These are phyloP conservation scores for Rhynchospora pubera DNA, from an alignment of 176 grass and related monocot species.

Conservation along the genomic window DNA sequence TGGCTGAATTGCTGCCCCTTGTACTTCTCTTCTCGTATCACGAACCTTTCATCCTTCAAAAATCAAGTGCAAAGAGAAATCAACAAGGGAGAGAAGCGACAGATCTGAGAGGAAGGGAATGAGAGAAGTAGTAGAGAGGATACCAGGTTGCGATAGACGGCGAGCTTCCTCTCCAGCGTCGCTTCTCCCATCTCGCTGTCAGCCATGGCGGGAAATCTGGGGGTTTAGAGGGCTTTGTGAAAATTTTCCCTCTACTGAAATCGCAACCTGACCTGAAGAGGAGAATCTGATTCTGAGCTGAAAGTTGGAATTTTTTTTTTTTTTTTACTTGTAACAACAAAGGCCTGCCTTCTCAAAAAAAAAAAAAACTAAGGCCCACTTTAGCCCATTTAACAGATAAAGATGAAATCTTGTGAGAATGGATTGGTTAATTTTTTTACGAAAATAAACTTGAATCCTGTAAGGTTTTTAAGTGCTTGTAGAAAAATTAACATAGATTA, in stretches of 20 bases:
- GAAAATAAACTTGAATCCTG: too few species aligned
- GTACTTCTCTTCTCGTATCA: slow-evolving; percentile 80
- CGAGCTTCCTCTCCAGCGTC: slow-evolving; percentile 70
- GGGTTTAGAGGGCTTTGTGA: background rate
- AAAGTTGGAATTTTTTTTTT: background rate
- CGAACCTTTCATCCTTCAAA: slow-evolving; percentile 75
- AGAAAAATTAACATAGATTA: too few species aligned
- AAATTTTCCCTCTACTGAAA: background rate
- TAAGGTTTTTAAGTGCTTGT: too few species aligned
- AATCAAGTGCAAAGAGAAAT: slow-evolving; percentile 8
- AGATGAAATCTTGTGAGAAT: background rate
- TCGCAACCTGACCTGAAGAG: background rate
- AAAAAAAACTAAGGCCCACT: background rate
- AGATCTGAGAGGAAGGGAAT: background rate
- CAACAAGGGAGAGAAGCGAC: background rate
- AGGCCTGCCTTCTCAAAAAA: too few species aligned
- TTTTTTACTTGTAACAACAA: background rate
- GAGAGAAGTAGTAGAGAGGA: background rate
- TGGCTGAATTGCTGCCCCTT: slow-evolving; percentile 95
- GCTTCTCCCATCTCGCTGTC: slow-evolving; percentile 35
- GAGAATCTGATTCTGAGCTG: background rate
- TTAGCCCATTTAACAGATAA: background rate
- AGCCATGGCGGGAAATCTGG: slow-evolving; percentile 15
- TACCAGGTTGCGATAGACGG: slow-evolving; percentile 63
- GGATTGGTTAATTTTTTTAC: too few species aligned